These are phyloP conservation scores for Earliella scabrosa DNA, from an alignment of 1,284 basidiomycete species.

Conservation along the genomic window DNA sequence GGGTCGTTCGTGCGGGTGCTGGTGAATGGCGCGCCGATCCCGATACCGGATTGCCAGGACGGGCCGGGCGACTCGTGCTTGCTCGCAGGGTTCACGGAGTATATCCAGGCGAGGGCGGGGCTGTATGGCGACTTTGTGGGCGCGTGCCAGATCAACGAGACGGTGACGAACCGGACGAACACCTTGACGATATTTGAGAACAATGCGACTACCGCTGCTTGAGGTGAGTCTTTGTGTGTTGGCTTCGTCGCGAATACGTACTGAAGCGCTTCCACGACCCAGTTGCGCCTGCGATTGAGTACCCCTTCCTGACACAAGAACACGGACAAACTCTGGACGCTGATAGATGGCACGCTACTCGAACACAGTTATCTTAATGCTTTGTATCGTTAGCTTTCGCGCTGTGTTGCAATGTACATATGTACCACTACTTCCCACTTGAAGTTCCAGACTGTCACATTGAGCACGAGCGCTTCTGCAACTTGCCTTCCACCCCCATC, in stretches of 20 bases:
- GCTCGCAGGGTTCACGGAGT: slow-evolving; percentile 16
- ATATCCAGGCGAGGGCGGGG: slow-evolving; percentile 5
- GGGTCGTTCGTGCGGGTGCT: slow-evolving; percentile 20
- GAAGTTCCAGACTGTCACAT: too few species aligned
- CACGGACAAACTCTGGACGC: too few species aligned
- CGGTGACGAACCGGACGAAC: slow-evolving; percentile 22
- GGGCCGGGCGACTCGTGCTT: slow-evolving; percentile 26
- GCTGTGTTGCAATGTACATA: too few species aligned
- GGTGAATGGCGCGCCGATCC: slow-evolving; percentile 25
- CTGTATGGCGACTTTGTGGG: slow-evolving; percentile 23
- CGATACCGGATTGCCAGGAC: slow-evolving; percentile 22
- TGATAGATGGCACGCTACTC: too few species aligned
- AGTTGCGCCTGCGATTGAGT: too few species aligned
- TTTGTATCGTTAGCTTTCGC: too few species aligned
- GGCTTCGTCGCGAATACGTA: not conserved
- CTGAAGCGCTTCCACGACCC: too few species aligned
- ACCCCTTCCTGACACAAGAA: too few species aligned
- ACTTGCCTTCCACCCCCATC: slow-evolving; percentile 12
- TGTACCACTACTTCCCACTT: too few species aligned
- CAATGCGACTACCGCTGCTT: not conserved
- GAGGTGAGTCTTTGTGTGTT: not conserved
- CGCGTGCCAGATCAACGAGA: slow-evolving; percentile 24
- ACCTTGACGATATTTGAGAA: slow-evolving; percentile 22
- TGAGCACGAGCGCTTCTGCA: not conserved
- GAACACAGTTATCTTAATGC: too few species aligned